Evolutionary conservation across 2,329 filamentous ascomycete species (phyloP), one percentile per base, ranked within the genome.

Genomic region (Didymella keratinophila): DNA sequence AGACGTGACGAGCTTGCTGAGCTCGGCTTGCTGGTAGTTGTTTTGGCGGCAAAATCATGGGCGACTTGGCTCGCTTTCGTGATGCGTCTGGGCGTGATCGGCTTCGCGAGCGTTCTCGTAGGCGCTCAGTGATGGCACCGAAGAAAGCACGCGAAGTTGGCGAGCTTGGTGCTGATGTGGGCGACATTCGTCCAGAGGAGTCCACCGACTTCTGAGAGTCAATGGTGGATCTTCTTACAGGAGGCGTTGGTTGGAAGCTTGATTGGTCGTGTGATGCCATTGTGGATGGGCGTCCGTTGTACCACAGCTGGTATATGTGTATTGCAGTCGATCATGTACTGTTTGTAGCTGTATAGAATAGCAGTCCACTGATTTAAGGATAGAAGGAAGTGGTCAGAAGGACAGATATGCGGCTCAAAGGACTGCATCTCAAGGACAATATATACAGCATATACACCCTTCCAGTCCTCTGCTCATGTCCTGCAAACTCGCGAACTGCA

Each of bases 81-180:
- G 44, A 48, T 34, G 64, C 57, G 8, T 58, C 64, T 27, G 55
- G 55, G 16, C 72, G 71, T 9, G 73, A 74, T 9, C 71, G 70
- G 48, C 73, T 76, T 47, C 71, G 66, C 39, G 75, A 77, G 30
- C 74, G 71, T 18, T 72, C 72, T 25, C 69, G 66, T 25, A 78
- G 68, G 42, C 70, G 67, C 21, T 70, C 65, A 43, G 69, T 68
- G 61, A 78, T 74, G 51, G 73, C 71, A 25, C 71, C 70, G 55
- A 78, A 76, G 65, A 78, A 78, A 1, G 68, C 69, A 27, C 69
- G 63, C 46, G 76, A 71, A 28, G 68, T 65, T 10, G 72, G 70
- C 9, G 69, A 73, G 16, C 53, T 48, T 11, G 68, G 61, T 6
- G 65, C 64, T 36, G 43, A 47, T 28, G 61, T 61, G 14, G 70